Evolutionary conservation across 1,139 yeast species (phyloP).

Genomic region (Protomyces inundatus): DNA sequence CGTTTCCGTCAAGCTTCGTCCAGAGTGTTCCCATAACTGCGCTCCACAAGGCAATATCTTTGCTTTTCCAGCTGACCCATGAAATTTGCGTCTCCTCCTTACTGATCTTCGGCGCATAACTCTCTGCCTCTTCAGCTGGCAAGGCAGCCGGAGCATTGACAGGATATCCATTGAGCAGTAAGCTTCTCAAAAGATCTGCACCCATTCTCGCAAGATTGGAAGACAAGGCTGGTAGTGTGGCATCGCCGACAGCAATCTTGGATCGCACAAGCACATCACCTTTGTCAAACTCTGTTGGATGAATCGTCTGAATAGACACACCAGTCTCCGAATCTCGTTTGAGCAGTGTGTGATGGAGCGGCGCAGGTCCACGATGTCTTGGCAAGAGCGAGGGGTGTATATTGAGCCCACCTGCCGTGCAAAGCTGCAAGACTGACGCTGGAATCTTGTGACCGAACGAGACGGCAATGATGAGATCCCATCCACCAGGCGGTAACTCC

Average conservation of each 20-base stretch:
- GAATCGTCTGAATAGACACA: conserved; percentile 81
- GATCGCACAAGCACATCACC: conserved; percentile 61
- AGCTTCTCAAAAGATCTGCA: conserved; percentile 29
- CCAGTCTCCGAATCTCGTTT: conserved; percentile 65
- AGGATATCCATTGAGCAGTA: conserved; percentile 22
- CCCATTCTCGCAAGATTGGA: conserved; percentile 31
- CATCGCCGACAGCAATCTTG: conserved; percentile 17
- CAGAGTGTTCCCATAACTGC: conserved; percentile 8
- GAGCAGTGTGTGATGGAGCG: conserved; percentile 72
- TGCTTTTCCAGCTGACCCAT: conserved; percentile 9
- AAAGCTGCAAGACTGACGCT: conserved; percentile 45
- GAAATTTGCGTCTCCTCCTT: conserved; percentile 9
- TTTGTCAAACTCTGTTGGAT: conserved; percentile 76
- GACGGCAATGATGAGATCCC: conserved; percentile 74
- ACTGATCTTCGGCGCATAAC: conserved; percentile 6
- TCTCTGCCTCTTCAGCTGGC: background rate
- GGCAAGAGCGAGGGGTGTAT: conserved; percentile 93
- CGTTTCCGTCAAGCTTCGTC: conserved; percentile 1
- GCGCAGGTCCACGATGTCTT: conserved; percentile 80
- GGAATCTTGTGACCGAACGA: conserved; percentile 86
- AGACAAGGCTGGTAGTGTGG: conserved; percentile 25
- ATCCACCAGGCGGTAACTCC: conserved; percentile 34
- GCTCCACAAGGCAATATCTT: conserved; percentile 12
- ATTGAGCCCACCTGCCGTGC: conserved; percentile 68
- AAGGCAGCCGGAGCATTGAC: background rate